Evolutionary conservation across 257 asterid species (phyloP).

Genomic region (Solanum pennellii): DNA sequence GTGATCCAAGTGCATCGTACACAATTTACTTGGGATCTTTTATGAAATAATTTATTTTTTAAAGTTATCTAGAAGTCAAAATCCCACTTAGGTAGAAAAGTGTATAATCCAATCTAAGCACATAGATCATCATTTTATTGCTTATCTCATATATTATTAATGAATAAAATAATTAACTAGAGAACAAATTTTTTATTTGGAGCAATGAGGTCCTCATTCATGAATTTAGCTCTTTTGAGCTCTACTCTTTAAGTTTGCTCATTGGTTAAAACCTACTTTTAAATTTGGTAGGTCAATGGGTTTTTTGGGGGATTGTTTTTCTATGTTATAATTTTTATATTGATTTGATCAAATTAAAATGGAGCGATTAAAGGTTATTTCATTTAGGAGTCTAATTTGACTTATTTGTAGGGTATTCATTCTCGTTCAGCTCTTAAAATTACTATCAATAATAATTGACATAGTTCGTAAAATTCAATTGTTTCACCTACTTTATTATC

Average conservation of each 20-base stretch:
- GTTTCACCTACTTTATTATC: background rate
- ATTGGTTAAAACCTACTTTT: background rate
- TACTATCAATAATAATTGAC: background rate
- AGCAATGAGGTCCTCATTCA: background rate
- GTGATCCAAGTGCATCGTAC: background rate
- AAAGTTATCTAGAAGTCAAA: background rate
- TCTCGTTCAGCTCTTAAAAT: background rate
- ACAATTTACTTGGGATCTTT: background rate
- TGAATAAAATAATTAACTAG: background rate
- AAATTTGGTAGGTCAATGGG: background rate
- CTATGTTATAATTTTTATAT: background rate
- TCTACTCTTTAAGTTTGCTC: background rate
- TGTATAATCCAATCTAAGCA: background rate
- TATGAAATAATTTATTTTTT: background rate
- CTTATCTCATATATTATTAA: background rate
- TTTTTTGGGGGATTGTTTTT: no score
- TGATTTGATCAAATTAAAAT: background rate
- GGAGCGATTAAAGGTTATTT: background rate
- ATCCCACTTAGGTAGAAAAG: background rate
- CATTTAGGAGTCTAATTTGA: background rate
- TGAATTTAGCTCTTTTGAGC: background rate
- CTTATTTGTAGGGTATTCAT: background rate
- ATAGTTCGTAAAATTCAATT: background rate
- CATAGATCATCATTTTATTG: background rate
- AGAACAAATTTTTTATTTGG: background rate